These are phyloP conservation scores for Corymbia citriodora DNA, from an alignment of 441 rosid genomes.

Conservation along the genomic window DNA sequence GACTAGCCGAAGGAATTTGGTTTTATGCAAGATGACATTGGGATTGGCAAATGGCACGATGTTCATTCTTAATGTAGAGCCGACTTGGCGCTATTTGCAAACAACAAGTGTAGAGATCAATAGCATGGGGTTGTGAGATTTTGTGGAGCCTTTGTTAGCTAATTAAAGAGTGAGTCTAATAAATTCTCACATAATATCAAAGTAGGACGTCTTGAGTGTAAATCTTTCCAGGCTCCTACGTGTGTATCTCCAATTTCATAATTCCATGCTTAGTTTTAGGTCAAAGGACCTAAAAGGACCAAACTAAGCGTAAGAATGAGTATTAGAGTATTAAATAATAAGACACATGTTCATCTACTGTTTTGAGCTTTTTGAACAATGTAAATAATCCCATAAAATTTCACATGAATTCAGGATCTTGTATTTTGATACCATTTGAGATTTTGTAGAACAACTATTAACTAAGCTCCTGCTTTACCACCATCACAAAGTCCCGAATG, in stretches of 20 bases:
- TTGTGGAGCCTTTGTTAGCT: fast-evolving
- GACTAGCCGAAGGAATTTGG: not conserved
- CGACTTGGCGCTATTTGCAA: not conserved
- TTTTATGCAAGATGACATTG: no score
- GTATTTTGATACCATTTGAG: fast-evolving
- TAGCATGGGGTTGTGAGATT: not conserved
- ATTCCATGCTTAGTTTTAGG: no score
- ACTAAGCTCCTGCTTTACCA: no score
- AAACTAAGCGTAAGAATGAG: fast-evolving
- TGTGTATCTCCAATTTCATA: no score
- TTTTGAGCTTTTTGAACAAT: no score
- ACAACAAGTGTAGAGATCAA: not conserved
- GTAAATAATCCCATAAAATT: fast-evolving
- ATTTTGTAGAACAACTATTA: fast-evolving
- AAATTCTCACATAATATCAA: no score
- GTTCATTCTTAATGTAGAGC: not conserved
- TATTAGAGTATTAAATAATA: no score
- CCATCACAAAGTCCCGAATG: no score
- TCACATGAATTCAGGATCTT: not conserved
- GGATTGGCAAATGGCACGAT: not conserved
- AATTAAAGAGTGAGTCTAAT: not conserved
- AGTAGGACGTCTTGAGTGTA: fast-evolving
- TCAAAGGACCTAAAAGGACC: fast-evolving
- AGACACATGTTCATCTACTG: no score
- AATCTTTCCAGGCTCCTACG: fast-evolving